Evolutionary conservation across 1,139 yeast genomes (phyloP), one percentile per base, ranked within the genome.

Genomic region (Kurtzmaniella quercitrusa): DNA sequence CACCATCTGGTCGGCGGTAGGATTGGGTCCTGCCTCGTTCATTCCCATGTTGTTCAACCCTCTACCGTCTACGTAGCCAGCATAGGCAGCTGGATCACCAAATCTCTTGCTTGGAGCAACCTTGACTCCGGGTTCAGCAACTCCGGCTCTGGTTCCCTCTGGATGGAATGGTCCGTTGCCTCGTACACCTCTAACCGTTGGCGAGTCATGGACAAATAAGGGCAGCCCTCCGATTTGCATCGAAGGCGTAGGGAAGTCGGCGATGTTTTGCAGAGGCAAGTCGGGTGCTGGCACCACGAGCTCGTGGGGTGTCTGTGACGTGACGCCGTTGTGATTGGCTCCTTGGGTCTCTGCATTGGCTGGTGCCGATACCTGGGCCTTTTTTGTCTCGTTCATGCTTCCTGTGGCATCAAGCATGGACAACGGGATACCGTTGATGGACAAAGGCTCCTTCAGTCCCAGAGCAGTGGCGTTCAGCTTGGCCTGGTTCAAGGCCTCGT

Each of bases 391-490:
- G 38, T 58, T 70, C 33, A 81, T 70, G 48, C 88, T 81, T 2
- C 94, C 95, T 0, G 93, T 85, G 10, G 90, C 89, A 46, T 84
- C 90, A 37, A 86, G 72, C 87, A 85, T 83, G 2, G 87, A 77
- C 37, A 85, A 62, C 2, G 95, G 94, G 41, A 86, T 85, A 51
- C 95, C 95, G 55, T 85, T 85, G 50, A 86, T 86, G 54, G 81
- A 85, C 25, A 79, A 67, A 2, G 85, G 85, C 50, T 73, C 75
- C 33, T 79, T 61, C 42, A 73, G 52, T 10, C 80, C 82, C 11
- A 78, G 79, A 1, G 83, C 84, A 40, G 62, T 63, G 1, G 75
- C 75, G 29, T 78, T 75, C 45, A 80, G 80, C 42, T 70, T 65
- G 1, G 81, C 77, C 60, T 80, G 74, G 51, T 60, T 61, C 71